Conservation (phyloP, 768 basidiomycete genomes). For the Psilocybe subaeruginosa region DNA sequence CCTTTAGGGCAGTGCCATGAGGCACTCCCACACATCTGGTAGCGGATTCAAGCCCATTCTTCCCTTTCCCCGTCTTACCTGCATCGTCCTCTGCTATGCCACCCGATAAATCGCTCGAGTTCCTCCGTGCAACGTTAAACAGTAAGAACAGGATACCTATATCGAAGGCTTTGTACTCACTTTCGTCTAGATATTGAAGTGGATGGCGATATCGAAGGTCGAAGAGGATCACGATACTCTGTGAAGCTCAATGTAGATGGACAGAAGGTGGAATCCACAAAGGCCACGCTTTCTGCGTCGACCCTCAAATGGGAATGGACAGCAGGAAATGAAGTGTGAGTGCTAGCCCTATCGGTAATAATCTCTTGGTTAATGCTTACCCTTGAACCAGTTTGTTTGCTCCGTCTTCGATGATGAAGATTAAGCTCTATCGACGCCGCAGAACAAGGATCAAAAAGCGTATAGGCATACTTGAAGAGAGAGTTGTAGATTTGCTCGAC, state of each 20-base stretch:
- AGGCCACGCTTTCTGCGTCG: not conserved
- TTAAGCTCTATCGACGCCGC: not conserved
- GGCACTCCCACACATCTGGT: too few species aligned
- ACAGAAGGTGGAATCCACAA: not conserved
- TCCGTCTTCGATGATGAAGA: slow-evolving; percentile 1
- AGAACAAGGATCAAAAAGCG: not conserved
- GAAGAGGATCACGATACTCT: not conserved
- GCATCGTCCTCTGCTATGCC: too few species aligned
- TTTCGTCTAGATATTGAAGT: not conserved
- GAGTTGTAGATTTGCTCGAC: not conserved
- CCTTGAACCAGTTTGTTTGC: not conserved
- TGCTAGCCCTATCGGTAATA: not conserved
- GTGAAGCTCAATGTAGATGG: not conserved
- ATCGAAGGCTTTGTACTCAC: not conserved
- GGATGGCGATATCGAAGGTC: not conserved
- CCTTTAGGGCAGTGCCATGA: too few species aligned
- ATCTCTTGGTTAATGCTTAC: not conserved
- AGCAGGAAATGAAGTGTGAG: not conserved
- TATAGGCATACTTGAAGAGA: not conserved
- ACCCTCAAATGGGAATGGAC: slow-evolving; percentile 2
- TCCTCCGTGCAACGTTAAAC: too few species aligned
- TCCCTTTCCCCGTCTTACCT: too few species aligned
- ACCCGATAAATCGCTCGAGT: too few species aligned
- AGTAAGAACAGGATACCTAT: too few species aligned
- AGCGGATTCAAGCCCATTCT: too few species aligned